Evolutionary conservation across 345 rosid species (phyloP).

Genomic region (Luvunga scandens): DNA sequence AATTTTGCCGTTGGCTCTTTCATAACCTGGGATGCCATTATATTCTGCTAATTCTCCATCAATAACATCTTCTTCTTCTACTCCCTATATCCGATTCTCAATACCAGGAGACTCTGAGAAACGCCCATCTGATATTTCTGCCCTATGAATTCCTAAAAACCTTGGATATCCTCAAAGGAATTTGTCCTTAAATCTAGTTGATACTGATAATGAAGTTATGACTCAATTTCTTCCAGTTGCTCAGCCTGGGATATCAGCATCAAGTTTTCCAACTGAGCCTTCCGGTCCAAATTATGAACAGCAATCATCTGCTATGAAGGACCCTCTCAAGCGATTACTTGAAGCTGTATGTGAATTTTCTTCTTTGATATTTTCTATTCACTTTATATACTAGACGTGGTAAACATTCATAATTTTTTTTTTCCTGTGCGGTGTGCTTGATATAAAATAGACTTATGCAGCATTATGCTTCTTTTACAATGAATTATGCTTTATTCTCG

Average conservation of each 20-base stretch:
- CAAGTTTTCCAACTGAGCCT: slow-evolving; percentile 37
- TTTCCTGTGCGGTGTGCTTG: background rate
- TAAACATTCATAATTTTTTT: background rate
- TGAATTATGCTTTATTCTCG: background rate
- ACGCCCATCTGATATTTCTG: slow-evolving; percentile 7
- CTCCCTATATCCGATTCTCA: slow-evolving; percentile 38
- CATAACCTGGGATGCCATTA: slow-evolving; percentile 30
- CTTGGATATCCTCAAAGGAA: slow-evolving; percentile 23
- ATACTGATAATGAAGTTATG: background rate
- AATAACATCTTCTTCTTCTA: slow-evolving; percentile 36
- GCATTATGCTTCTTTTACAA: background rate
- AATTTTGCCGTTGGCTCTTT: slow-evolving; percentile 18
- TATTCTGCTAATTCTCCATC: slow-evolving; percentile 37
- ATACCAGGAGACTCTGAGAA: slow-evolving; percentile 37
- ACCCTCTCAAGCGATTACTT: slow-evolving; percentile 45
- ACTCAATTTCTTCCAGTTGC: slow-evolving; percentile 30
- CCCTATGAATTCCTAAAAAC: slow-evolving; percentile 26
- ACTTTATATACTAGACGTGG: no score
- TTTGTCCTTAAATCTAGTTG: slow-evolving; percentile 13
- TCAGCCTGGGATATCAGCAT: slow-evolving; percentile 40
- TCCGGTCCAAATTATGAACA: slow-evolving; percentile 24
- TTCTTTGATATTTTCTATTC: background rate
- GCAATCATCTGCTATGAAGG: slow-evolving; percentile 26
- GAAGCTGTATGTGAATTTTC: slow-evolving; percentile 32
- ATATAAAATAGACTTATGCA: background rate